phyloP scores from a whole-genome alignment of 73 alveolate genomes.

The Paraurostyla sp. region DNA sequence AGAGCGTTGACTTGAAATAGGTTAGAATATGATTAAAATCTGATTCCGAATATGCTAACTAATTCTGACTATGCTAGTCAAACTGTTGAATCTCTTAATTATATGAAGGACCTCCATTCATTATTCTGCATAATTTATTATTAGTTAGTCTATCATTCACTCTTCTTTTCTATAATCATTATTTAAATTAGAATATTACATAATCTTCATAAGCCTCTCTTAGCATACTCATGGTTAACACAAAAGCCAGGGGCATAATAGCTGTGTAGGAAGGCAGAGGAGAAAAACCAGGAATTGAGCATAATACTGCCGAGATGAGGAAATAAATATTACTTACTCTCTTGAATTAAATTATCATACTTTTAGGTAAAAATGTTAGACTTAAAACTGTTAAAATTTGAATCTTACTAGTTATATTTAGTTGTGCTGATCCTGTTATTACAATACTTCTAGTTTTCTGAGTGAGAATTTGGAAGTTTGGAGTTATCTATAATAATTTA shows the following conservation, averaged over 20 bases:
- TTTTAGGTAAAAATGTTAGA: conserved; percentile 74
- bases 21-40: neutral
- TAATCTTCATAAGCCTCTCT: conserved; percentile 96
- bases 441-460: too few relatives aligned
- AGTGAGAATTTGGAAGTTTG: too few relatives aligned
- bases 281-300: conserved; percentile 88
- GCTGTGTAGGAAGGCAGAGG: conserved; percentile 93
- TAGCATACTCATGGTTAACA: conserved; percentile 89
- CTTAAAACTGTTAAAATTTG: neutral
- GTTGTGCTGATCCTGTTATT: conserved; percentile 28
- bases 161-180: conserved; percentile 62
- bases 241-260: conserved; percentile 93
- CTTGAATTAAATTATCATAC: conserved; percentile 68
- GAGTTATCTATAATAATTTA: too few relatives aligned
- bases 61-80: neutral
- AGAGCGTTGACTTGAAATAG: neutral
- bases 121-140: conserved; percentile 30
- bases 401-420: conserved; percentile 29
- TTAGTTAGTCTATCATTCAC: conserved; percentile 67
- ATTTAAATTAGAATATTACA: neutral
- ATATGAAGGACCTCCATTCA: neutral
- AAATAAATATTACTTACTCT: conserved; percentile 85
- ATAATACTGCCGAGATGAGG: conserved; percentile 77
- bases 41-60: neutral
- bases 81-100: neutral